Conservation (phyloP, 2,329 filamentous ascomycete genomes). For the Albifimbria verrucaria region DNA sequence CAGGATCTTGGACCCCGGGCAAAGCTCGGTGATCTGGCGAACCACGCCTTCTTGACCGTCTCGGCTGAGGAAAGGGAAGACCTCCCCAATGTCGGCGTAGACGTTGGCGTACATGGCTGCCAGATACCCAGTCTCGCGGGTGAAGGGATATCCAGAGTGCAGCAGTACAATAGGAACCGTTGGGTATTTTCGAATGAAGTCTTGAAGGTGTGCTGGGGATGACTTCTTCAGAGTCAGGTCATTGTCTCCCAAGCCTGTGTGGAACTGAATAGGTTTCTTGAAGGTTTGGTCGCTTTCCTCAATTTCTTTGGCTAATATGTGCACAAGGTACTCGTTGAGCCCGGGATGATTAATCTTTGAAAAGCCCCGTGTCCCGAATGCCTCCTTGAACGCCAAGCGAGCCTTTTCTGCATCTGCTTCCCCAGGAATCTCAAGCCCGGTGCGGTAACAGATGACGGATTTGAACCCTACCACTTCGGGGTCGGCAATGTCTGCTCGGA, state of each 20-base stretch:
- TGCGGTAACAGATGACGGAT: conserved; percentile 77
- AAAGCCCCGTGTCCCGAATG: conserved; percentile 24
- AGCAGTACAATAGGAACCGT: conserved; percentile 72
- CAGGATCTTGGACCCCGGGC: conserved; percentile 70
- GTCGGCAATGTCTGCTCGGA: conserved; percentile 58
- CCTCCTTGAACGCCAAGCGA: conserved; percentile 33
- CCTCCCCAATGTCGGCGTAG: conserved; percentile 78
- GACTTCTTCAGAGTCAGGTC: conserved; percentile 68
- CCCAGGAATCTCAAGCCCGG: conserved; percentile 60
- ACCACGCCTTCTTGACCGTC: conserved; percentile 71
- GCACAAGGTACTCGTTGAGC: conserved; percentile 69
- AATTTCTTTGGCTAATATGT: conserved; percentile 59
- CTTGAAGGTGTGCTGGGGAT: conserved; percentile 73
- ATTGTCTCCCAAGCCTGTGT: conserved; percentile 78
- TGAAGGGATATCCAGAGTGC: conserved; percentile 80
- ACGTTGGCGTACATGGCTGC: conserved; percentile 75
- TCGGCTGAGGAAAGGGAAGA: conserved; percentile 75
- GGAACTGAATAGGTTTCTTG: conserved; percentile 77
- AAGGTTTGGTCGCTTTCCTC: conserved; percentile 35
- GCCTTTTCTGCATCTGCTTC: conserved; percentile 39
- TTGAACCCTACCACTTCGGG: conserved; percentile 76
- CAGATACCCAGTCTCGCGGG: conserved; percentile 73
- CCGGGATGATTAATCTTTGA: conserved; percentile 56
- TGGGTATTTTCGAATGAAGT: conserved; percentile 67
- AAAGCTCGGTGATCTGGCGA: conserved; percentile 70